Percentiles rank a stretch among this genome's conserved stretches.
These are phyloP conservation scores for Haplographium delicatum DNA, from an alignment of 495 filamentous ascomycete species.

Conservation along the genomic window DNA sequence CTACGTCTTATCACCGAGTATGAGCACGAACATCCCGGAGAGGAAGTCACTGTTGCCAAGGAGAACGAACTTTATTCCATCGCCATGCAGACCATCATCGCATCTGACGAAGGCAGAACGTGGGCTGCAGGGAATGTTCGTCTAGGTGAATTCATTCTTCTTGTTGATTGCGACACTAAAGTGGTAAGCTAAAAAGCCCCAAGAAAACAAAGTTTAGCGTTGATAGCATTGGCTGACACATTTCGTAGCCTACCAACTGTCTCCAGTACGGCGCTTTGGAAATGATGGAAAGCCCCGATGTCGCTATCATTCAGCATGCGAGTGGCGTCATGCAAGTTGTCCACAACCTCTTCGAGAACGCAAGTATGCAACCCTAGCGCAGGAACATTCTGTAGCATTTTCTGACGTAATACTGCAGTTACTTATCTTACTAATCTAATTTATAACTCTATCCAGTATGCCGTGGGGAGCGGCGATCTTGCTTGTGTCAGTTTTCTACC, in stretches of 20 bases:
- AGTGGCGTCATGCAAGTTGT: constrained; percentile 68
- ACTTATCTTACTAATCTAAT: constrained; percentile 72
- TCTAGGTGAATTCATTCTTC: constrained; percentile 63
- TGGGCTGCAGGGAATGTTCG: constrained; percentile 68
- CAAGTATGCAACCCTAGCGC: constrained; percentile 22
- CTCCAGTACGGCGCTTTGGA: constrained; percentile 61
- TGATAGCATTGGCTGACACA: background rate
- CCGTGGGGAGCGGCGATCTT: constrained; percentile 64
- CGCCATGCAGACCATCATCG: constrained; percentile 46
- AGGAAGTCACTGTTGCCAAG: constrained; percentile 45
- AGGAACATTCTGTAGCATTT: background rate
- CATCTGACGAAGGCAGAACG: constrained; percentile 53
- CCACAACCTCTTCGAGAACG: constrained; percentile 52
- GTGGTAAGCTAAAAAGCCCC: background rate
- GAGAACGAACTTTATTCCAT: constrained; percentile 46
- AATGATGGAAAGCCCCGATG: constrained; percentile 64
- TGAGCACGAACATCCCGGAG: constrained; percentile 2
- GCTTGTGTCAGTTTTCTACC: constrained; percentile 38
- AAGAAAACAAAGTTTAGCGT: constrained; percentile 1
- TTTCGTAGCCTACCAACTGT: constrained; percentile 45
- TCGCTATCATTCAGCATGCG: constrained; percentile 62
- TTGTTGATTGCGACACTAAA: constrained; percentile 13
- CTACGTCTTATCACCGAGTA: constrained; percentile 22
- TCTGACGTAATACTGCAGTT: constrained; percentile 25
- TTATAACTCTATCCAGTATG: constrained; percentile 62